Evolutionary conservation across 768 basidiomycete species (phyloP).

Genomic region (Amanita pallidorosea): DNA sequence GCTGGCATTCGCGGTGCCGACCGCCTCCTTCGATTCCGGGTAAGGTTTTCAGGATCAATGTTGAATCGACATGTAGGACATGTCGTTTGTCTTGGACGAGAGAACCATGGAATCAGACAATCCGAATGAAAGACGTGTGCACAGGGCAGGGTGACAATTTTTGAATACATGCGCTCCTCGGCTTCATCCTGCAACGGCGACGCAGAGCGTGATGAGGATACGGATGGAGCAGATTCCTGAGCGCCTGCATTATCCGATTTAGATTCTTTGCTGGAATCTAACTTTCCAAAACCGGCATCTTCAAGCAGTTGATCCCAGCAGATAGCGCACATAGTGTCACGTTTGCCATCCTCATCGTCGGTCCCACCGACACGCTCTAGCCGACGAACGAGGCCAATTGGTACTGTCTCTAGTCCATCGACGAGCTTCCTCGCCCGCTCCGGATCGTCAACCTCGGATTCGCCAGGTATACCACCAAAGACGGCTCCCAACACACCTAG

Average conservation of each 20-base stretch:
- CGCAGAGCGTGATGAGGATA: constrained; percentile 7
- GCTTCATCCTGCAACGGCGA: constrained; percentile 5
- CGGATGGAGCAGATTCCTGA: constrained; percentile 4
- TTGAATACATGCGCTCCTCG: constrained; percentile 16
- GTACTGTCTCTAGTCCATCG: constrained; percentile 54
- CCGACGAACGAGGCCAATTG: constrained; percentile 52
- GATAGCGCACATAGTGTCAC: constrained; percentile 52
- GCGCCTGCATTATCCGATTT: constrained; percentile 5
- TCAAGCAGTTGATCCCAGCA: constrained; percentile 66
- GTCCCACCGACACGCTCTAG: constrained; percentile 41
- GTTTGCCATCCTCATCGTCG: constrained; percentile 17
- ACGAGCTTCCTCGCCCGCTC: constrained; percentile 56
- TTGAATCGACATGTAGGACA: constrained; percentile 81
- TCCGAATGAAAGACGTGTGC: constrained; percentile 74
- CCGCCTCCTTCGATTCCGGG: constrained; percentile 25
- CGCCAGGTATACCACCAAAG: constrained; percentile 16
- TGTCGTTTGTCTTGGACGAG: constrained; percentile 66
- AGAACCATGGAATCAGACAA: constrained; percentile 78
- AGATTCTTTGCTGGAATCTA: constrained; percentile 12
- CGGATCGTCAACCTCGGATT: constrained; percentile 44
- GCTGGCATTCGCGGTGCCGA: constrained; percentile 6
- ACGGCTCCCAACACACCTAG: constrained; percentile 12
- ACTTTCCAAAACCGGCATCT: constrained; percentile 21
- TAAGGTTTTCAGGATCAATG: constrained; percentile 70
- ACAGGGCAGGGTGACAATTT: constrained; percentile 65